These are phyloP conservation scores for Colletotrichum sp. DNA, from an alignment of 2,329 filamentous ascomycete species.

Conservation along the genomic window DNA sequence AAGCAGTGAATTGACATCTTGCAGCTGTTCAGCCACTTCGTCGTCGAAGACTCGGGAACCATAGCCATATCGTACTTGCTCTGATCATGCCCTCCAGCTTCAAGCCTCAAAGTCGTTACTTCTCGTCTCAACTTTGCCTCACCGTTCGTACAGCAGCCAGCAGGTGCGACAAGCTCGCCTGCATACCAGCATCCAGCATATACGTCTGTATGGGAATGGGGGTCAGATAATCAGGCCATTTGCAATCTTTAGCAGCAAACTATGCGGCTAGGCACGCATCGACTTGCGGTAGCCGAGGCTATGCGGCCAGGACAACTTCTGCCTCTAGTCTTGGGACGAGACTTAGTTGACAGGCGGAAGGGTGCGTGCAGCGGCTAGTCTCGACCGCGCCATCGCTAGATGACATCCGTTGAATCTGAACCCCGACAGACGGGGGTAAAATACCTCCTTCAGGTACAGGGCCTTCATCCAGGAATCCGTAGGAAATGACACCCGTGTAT, in stretches of 20 bases:
- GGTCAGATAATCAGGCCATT: constrained; percentile 14
- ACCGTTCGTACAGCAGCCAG: background rate
- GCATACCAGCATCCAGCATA: background rate
- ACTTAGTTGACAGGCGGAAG: constrained; percentile 1
- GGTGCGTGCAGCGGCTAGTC: background rate
- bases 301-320: background rate
- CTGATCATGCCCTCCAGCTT: background rate
- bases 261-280: background rate
- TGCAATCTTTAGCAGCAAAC: background rate
- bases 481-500: background rate
- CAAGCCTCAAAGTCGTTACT: background rate
- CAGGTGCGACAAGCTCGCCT: background rate
- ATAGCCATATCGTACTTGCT: background rate
- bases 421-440: background rate
- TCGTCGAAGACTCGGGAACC: background rate
- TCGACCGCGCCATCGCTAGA: background rate
- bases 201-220: background rate
- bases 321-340: background rate
- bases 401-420: background rate
- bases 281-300: background rate
- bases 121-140: background rate
- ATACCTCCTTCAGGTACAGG: background rate
- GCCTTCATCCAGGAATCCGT: background rate
- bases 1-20: background rate
- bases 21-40: background rate